Evolutionary conservation across 805 yeast species (phyloP).

Genomic region (Scheffersomyces coipomensis): DNA sequence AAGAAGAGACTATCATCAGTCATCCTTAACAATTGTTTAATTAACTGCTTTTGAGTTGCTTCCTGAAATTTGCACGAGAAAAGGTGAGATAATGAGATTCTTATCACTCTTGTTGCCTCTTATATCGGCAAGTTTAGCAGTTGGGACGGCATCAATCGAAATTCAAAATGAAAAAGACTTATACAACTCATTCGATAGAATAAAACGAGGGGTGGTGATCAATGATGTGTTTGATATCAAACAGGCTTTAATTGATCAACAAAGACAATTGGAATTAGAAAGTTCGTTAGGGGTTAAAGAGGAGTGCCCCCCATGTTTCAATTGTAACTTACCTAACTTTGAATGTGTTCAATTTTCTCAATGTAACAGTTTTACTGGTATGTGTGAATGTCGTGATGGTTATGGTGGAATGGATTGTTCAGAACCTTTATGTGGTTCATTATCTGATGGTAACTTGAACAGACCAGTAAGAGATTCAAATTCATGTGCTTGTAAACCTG

Average conservation of each 20-base stretch:
- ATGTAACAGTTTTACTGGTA: conserved; percentile 87
- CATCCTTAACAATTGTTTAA: too few species aligned
- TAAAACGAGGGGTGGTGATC: conserved; percentile 18
- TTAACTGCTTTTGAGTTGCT: too few species aligned
- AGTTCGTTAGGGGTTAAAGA: too few species aligned
- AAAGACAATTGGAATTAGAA: conserved; percentile 5
- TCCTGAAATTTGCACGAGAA: too few species aligned
- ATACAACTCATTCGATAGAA: conserved; percentile 16
- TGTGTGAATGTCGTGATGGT: conserved; percentile 89
- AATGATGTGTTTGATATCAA: conserved; percentile 23
- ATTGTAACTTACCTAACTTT: conserved; percentile 88
- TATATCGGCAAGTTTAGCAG: too few species aligned
- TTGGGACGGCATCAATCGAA: background rate
- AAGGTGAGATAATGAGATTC: too few species aligned
- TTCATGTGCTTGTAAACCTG: conserved; percentile 71
- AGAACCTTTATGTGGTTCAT: conserved; percentile 81
- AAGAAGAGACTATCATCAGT: too few species aligned
- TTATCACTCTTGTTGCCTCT: too few species aligned
- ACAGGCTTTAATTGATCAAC: conserved; percentile 4
- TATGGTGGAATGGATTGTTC: conserved; percentile 94
- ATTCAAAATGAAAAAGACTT: conserved; percentile 7
- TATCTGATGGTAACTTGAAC: conserved; percentile 56
- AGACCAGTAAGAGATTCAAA: conserved; percentile 64
- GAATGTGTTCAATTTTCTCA: conserved; percentile 85
- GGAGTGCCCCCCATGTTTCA: conserved; percentile 88